Base-by-base conservation (phyloP, 257 asterid genomes). In the Avicennia marina region DNA sequence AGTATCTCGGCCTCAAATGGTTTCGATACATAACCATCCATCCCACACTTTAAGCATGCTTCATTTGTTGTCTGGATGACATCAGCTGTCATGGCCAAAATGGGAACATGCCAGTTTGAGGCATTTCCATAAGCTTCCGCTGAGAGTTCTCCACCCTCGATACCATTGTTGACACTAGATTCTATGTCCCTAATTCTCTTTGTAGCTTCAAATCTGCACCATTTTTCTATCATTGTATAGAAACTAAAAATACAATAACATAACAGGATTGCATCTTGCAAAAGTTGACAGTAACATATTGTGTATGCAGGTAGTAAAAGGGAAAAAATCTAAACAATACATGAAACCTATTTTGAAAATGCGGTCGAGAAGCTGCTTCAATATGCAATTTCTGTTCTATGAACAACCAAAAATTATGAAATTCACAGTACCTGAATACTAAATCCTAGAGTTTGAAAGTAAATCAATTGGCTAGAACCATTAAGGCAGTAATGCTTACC, bases 1-100 rank as follows among this genome's bases (percentile, higher is more conserved):
- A 90, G 95, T 60, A 84, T 95, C 68, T 90, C 96, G 0, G 97
- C 94, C 26, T 90, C 96, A 17, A 90, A 90, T 12, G 97, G 97
- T 61, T 86, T 90, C 8, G 96, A 82, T 13, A 90, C 95, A 18
- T 84, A 90, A 25, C 97, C 97, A 65, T 90, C 94, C 97, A 90
- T 90, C 56, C 79, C 81, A 56, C 69, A 56, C 56, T 20, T 64
- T 44, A 66, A 72, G 70, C 97, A 90, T 58, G 51, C 72, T 65
- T 86, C 95, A 22, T 66, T 63, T 26, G 97, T 86, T 8, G 95
- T 96, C 53, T 86, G 96, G 75, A 90, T 76, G 21, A 90, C 97
- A 11, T 90, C 95, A 10, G 97, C 97, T 0, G 97, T 90, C 95
- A 90, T 90, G 57, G 97, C 97, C 72, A 90, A 58, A 61, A 90